Percentiles rank a stretch among this genome's conserved stretches.
phyloP scores from a whole-genome alignment of 352 stramenopile species.

The Globisporangium canariense region DNA sequence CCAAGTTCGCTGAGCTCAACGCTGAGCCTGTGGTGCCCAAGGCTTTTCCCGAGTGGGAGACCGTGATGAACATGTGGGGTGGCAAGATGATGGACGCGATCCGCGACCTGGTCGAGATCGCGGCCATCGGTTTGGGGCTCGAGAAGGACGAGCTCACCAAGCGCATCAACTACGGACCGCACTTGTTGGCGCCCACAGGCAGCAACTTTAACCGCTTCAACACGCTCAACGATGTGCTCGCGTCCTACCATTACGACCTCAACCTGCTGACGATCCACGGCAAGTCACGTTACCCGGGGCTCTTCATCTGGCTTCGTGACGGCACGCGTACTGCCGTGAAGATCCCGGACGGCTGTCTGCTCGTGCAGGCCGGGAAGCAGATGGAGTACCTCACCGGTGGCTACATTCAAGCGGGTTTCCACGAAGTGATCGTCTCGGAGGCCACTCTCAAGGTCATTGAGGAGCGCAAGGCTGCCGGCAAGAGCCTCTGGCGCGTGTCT shows the following conservation, averaged over 20 bases:
- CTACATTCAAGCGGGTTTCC: constrained; percentile 90
- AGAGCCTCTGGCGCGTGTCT: constrained; percentile 89
- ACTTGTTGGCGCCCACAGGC: constrained; percentile 89
- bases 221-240: constrained; percentile 81
- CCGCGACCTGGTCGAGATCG: constrained; percentile 83
- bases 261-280: constrained; percentile 94
- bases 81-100: constrained; percentile 85
- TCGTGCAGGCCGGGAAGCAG: constrained; percentile 90
- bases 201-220: constrained; percentile 86
- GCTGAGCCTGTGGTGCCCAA: constrained; percentile 83
- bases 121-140: constrained; percentile 81
- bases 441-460: constrained; percentile 73
- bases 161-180: constrained; percentile 82
- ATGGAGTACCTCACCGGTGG: constrained; percentile 91
- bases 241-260: constrained; percentile 93
- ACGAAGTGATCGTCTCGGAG: constrained; percentile 88
- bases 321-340: constrained; percentile 80
- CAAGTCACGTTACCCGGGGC: constrained; percentile 88
- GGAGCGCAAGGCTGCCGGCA: constrained; percentile 56
- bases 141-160: constrained; percentile 74
- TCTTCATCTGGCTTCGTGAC: constrained; percentile 90
- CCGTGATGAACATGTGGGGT: constrained; percentile 91
- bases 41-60: constrained; percentile 85
- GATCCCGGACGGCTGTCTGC: constrained; percentile 88
- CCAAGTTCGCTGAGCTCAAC: constrained; percentile 85